Evolutionary conservation across 1,284 basidiomycete genomes (phyloP).

Genomic region (Rhizopogon hawkerae): DNA sequence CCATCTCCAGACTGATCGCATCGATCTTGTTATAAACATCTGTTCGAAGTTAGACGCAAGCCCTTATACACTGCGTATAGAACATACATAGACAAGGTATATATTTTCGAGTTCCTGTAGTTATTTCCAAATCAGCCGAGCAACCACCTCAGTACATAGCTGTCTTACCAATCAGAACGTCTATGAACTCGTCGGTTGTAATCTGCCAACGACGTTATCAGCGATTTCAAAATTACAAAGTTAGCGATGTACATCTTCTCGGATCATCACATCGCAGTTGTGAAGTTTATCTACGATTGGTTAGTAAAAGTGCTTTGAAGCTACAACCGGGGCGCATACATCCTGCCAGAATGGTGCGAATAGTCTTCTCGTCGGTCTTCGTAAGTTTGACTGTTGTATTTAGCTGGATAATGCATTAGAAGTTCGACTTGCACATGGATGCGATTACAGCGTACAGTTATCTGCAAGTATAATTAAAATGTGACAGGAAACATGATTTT

Average conservation of each 20-base stretch:
- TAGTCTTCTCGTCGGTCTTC: conserved; percentile 91
- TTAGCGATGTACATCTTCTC: conserved; percentile 72
- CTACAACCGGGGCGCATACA: conserved; percentile 41
- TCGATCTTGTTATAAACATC: conserved; percentile 98
- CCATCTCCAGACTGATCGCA: conserved; percentile 80
- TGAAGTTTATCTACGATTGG: conserved; percentile 63
- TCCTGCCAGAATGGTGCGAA: conserved; percentile 81
- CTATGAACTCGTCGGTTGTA: conserved; percentile 94
- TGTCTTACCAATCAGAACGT: conserved; percentile 77
- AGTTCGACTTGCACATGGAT: conserved; percentile 2
- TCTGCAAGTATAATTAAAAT: conserved; percentile 11
- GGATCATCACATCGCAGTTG: conserved; percentile 94
- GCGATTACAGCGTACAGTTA: conserved; percentile 18
- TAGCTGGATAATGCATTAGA: conserved; percentile 40
- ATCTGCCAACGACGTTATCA: conserved; percentile 45
- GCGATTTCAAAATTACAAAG: conserved; percentile 2
- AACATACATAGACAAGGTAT: conserved; percentile 77
- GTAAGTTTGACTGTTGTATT: conserved; percentile 90
- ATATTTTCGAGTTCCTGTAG: conserved; percentile 83
- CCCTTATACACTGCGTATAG: not conserved
- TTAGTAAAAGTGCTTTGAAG: conserved; percentile 1
- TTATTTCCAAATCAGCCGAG: conserved; percentile 5
- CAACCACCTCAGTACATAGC: not conserved
- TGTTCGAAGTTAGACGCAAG: conserved; percentile 3
- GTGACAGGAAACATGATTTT: not conserved